Evolutionary conservation across 495 filamentous ascomycete species (phyloP), one percentile per base, ranked within the genome.

Genomic region (Annulohypoxylon maeteangense): DNA sequence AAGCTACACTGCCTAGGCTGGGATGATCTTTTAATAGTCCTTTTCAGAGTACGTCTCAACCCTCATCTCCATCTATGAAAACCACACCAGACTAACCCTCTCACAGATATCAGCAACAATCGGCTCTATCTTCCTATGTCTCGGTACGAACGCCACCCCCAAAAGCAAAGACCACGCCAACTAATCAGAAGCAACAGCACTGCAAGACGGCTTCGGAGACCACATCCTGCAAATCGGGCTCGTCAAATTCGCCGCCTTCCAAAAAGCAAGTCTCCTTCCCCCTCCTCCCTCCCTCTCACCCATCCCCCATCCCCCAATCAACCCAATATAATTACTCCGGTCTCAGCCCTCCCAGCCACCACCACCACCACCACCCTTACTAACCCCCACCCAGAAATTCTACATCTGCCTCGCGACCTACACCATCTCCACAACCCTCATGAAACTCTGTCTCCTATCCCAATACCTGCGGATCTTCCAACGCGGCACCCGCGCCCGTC

Each of bases 401-500:
- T 77, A 78, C 32, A 36, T 77, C 0, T 58, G 65, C 7, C 53
- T 77, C 29, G 65, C 72, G 6, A 66, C 76, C 8, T 78, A 78
- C 60, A 68, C 63, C 10, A 50, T 78, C 22, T 75, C 76, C 7
- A 77, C 76, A 10, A 62, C 72, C 0, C 71, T 78, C 23, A 72
- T 75, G 44, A 78, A 78, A 31, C 65, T 77, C 0, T 74, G 70
- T 14, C 67, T 78, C 0, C 62, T 78, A 4, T 50, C 71, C 14
- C 76, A 78, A 22, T 78, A 74, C 47, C 72, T 78, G 5, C 76
- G 76, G 5, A 61, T 78, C 48, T 75, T 78, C 66, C 31, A 55
- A 7, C 31, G 47, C 34, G 64, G 66, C 1, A 51, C 16, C 0
- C 75, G 62, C 1, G 42, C 62, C 22, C 60, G 75, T 22, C 32